Percentiles rank a stretch among this genome's conserved stretches.
phyloP scores from a whole-genome alignment of 441 rosid species.

The Populus tomentosa region DNA sequence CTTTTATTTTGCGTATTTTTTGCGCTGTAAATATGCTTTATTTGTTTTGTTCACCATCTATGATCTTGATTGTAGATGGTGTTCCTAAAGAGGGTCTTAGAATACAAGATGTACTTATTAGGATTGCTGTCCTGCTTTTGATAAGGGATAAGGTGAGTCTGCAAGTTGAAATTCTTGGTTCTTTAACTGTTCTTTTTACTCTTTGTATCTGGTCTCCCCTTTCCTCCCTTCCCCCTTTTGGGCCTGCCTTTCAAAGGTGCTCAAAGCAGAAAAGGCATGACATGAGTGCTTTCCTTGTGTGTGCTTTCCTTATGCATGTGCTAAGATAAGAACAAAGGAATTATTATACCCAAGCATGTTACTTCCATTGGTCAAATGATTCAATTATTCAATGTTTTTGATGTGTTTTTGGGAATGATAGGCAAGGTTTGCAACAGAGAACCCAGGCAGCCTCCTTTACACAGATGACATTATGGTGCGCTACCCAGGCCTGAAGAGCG shows the following conservation, averaged over 20 bases:
- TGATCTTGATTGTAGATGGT: slow-evolving; percentile 63
- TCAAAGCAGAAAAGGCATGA: background rate
- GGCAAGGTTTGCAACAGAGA: slow-evolving; percentile 57
- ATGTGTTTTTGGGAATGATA: slow-evolving; percentile 28
- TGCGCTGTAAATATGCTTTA: slow-evolving; percentile 11
- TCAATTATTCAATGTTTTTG: background rate
- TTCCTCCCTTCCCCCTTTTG: background rate
- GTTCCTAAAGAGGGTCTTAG: slow-evolving; percentile 99
- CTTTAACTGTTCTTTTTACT: background rate
- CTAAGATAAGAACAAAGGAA: background rate
- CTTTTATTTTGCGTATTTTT: background rate
- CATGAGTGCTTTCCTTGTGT: background rate
- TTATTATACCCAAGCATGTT: background rate
- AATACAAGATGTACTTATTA: slow-evolving; percentile 80
- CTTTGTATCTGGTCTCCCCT: background rate
- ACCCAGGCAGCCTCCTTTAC: slow-evolving; percentile 53
- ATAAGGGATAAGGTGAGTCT: slow-evolving; percentile 70
- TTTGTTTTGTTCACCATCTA: slow-evolving; percentile 11
- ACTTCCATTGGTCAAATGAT: background rate
- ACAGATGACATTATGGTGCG: slow-evolving; percentile 59
- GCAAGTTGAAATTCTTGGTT: background rate
- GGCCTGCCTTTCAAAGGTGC: background rate
- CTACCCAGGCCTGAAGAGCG: slow-evolving; percentile 78
- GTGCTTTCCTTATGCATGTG: background rate
- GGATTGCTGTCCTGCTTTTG: slow-evolving; percentile 67